A percentile compares a stretch with the other conserved stretches of the same genome.
phyloP scores from a whole-genome alignment of 306 rosid genomes.

The Astragalus membranaceus region DNA sequence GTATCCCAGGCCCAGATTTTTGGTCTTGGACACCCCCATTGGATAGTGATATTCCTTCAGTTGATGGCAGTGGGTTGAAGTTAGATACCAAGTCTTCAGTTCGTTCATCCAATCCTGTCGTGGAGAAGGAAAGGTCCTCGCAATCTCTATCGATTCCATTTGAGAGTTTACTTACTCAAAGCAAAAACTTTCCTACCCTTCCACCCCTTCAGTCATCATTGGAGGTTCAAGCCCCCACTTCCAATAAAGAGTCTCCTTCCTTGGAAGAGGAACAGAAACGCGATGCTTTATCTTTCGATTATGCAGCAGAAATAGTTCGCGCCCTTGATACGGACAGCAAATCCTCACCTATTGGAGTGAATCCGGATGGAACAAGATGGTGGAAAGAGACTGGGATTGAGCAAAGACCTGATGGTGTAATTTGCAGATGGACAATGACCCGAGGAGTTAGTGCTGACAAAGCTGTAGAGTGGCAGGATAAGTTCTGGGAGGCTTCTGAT shows the following conservation, averaged over 20 bases:
- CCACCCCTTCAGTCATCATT: slow-evolving; percentile 70
- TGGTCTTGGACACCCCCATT: slow-evolving; percentile 95
- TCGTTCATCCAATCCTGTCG: slow-evolving; percentile 33
- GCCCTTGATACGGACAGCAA: slow-evolving; percentile 48
- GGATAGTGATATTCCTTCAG: slow-evolving; percentile 26
- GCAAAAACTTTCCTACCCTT: slow-evolving; percentile 28
- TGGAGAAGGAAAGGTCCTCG: slow-evolving; percentile 54
- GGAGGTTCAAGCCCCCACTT: slow-evolving; percentile 37
- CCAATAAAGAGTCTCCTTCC: slow-evolving; percentile 37
- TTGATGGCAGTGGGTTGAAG: slow-evolving; percentile 32
- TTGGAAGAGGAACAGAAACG: slow-evolving; percentile 46
- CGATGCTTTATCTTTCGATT: slow-evolving; percentile 41
- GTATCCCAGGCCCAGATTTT: slow-evolving; percentile 87
- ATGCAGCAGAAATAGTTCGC: slow-evolving; percentile 66
- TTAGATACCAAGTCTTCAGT: slow-evolving; percentile 30
- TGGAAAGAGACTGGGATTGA: slow-evolving; percentile 89
- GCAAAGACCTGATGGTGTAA: slow-evolving; percentile 77
- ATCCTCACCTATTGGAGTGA: slow-evolving; percentile 44
- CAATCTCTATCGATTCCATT: slow-evolving; percentile 59
- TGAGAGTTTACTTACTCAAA: slow-evolving; percentile 49
- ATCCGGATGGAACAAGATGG: slow-evolving; percentile 70
- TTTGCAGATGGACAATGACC: slow-evolving; percentile 80
- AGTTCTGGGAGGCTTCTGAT: slow-evolving; percentile 93
- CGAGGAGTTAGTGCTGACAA: slow-evolving; percentile 84
- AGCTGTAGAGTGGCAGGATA: slow-evolving; percentile 81